Conservation (phyloP, 768 basidiomycete species). For the Mycena galericulata region DNA sequence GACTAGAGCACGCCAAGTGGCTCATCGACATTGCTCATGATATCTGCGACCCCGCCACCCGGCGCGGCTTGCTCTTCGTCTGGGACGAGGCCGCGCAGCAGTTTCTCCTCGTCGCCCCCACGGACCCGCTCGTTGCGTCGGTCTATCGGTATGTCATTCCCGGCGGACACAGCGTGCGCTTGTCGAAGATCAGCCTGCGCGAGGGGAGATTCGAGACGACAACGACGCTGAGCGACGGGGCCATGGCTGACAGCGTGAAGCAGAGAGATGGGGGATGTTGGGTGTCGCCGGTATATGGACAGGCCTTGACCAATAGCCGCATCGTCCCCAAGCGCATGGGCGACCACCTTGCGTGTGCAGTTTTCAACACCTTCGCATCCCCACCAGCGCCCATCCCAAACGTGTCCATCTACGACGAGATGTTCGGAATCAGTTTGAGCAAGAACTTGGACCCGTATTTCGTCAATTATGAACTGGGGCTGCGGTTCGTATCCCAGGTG, state of each 20-base stretch:
- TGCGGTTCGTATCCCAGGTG: neutral
- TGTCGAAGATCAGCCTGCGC: conserved; percentile 11
- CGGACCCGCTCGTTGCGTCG: conserved; percentile 1
- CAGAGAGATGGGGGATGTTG: conserved; percentile 2
- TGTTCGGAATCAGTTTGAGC: neutral
- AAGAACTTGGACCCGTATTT: conserved; percentile 1
- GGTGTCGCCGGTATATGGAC: neutral
- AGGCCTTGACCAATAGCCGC: conserved; percentile 5
- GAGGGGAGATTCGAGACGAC: neutral
- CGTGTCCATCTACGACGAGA: conserved; percentile 11
- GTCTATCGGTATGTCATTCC: conserved; percentile 10
- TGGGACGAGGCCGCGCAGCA: neutral
- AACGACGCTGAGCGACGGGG: neutral
- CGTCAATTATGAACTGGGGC: neutral
- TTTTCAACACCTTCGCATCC: conserved; percentile 1
- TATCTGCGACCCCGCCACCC: conserved; percentile 7
- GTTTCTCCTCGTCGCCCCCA: conserved; percentile 3
- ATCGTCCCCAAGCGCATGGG: conserved; percentile 17
- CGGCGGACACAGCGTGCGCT: neutral
- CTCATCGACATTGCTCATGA: conserved; percentile 3
- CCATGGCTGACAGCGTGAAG: conserved; percentile 12
- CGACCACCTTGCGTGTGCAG: neutral
- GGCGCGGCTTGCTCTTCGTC: neutral
- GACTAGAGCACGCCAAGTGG: conserved; percentile 6
- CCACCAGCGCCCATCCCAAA: neutral